Evolutionary conservation across 2,329 filamentous ascomycete genomes (phyloP), one percentile per base, ranked within the genome.

Genomic region (Pseudocercospora fijiensis): DNA sequence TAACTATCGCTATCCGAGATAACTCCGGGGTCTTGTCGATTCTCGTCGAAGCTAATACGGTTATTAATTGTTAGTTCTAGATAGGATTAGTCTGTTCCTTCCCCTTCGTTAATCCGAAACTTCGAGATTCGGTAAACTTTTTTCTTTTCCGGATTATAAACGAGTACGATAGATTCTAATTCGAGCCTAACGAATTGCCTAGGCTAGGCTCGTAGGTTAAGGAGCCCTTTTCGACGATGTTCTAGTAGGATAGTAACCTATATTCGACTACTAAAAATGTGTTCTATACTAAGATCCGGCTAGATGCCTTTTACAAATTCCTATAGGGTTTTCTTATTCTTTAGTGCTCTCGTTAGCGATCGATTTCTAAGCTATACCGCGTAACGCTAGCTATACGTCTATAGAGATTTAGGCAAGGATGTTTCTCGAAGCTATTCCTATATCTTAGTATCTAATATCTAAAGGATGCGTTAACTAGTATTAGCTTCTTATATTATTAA

Each of bases 331-430:
- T 45, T 55, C 27, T 60, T 57, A 18, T 49, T 47, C 37, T 57
- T 63, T n/a, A 53, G 45, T 4, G 57, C 49, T 22, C 61, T 24
- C 18, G 49, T 60, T 8, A 30, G 61, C 9, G 24, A 41, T 8
- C 61, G 57, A 41, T 63, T 60, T 57, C 59, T 63, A 43, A 63
- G 47, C 61, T 28, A 63, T 4, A 60, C 43, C 2, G 28, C 45
- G 24, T 63, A 30, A 22, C 27, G n/a, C 18, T 47, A 60, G 26
- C 24, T 26, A 4, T 63, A n/a, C 1, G 43, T 20, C 16, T 4
- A 22, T 8, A 63, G 28, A 7, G 43, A 18, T 49, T 63, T 33
- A 1, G 47, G 57, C 3, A 60, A 28, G 4, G 27, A 41, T 4
- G 24, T 41, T 16, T 57, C 4, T 41, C 41, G 20, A 1, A 57